Evolutionary conservation across 2,329 filamentous ascomycete genomes (phyloP).

Genomic region (Juglanconis juglandina): DNA sequence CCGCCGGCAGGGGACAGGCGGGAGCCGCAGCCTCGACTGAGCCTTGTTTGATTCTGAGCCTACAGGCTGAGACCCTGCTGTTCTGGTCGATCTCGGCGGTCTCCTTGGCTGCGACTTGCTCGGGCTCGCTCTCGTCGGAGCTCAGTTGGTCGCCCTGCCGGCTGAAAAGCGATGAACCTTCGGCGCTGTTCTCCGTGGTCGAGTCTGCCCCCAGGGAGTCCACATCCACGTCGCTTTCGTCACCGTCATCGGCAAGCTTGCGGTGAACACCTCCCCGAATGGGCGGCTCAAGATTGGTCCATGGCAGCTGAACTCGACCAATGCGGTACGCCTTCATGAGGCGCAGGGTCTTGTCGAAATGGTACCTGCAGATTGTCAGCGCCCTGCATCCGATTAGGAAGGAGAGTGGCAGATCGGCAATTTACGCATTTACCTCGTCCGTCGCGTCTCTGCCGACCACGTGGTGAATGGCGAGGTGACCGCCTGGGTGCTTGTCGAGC

Average conservation of each 20-base stretch:
- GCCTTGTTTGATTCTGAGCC: background rate
- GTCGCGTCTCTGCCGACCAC: conserved; percentile 59
- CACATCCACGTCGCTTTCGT: background rate
- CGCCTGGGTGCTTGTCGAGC: conserved; percentile 58
- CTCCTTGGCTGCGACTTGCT: background rate
- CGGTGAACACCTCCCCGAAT: conserved; percentile 35
- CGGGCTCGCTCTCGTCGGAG: conserved; percentile 12
- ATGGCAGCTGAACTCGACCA: conserved; percentile 43
- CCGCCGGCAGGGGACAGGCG: background rate
- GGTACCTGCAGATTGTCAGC: conserved; percentile 48
- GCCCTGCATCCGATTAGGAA: background rate
- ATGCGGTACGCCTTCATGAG: conserved; percentile 61
- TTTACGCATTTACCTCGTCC: conserved; percentile 57
- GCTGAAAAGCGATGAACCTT: conserved; percentile 10
- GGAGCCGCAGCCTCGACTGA: background rate
- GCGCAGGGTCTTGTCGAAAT: conserved; percentile 48
- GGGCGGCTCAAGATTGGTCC: conserved; percentile 57
- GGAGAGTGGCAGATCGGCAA: conserved; percentile 13
- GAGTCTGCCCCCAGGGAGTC: background rate
- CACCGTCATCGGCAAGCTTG: conserved; percentile 4
- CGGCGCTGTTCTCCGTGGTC: conserved; percentile 4
- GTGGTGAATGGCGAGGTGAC: conserved; percentile 56
- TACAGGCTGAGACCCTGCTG: background rate
- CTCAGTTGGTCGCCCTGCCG: conserved; percentile 6
- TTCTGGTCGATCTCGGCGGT: background rate